Conservation (phyloP, 2,329 filamentous ascomycete genomes). For the Sarocladium brachiariae region DNA sequence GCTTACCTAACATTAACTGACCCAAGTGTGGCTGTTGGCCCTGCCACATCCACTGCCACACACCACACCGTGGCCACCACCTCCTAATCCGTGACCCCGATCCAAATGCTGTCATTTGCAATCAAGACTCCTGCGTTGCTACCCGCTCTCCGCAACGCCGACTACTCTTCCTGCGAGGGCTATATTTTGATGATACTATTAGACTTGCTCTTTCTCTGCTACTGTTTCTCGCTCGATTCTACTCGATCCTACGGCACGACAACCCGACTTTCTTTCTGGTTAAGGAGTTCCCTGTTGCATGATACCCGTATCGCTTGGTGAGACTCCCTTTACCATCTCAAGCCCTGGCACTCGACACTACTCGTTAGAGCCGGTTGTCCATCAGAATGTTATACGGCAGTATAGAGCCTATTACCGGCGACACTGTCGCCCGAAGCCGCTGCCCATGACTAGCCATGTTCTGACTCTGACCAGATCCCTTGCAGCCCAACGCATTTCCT, state of each 20-base stretch:
- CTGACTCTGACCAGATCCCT: too few species aligned
- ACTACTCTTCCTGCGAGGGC: not conserved
- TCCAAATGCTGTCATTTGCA: constrained; percentile 22
- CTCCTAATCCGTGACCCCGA: constrained; percentile 6
- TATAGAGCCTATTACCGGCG: too few species aligned
- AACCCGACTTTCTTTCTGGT: not conserved
- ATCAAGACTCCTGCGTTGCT: constrained; percentile 14
- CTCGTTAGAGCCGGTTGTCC: not conserved
- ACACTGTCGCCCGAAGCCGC: too few species aligned
- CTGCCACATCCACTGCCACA: constrained; percentile 8
- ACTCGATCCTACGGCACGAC: not conserved
- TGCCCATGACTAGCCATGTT: too few species aligned
- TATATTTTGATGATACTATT: not conserved
- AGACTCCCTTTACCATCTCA: constrained; percentile 15
- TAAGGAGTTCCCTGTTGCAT: not conserved
- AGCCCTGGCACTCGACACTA: not conserved
- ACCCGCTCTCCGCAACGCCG: not conserved
- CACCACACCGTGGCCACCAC: constrained; percentile 8
- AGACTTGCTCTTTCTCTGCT: not conserved
- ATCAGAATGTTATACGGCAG: too few species aligned
- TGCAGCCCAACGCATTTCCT: constrained; percentile 22
- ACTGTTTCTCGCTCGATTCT: not conserved
- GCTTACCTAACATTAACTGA: constrained; percentile 3
- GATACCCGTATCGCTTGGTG: constrained; percentile 7
- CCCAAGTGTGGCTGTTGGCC: constrained; percentile 1